Evolutionary conservation across 2,329 filamentous ascomycete species (phyloP).

Genomic region (Chrysosporium keratinophilum): DNA sequence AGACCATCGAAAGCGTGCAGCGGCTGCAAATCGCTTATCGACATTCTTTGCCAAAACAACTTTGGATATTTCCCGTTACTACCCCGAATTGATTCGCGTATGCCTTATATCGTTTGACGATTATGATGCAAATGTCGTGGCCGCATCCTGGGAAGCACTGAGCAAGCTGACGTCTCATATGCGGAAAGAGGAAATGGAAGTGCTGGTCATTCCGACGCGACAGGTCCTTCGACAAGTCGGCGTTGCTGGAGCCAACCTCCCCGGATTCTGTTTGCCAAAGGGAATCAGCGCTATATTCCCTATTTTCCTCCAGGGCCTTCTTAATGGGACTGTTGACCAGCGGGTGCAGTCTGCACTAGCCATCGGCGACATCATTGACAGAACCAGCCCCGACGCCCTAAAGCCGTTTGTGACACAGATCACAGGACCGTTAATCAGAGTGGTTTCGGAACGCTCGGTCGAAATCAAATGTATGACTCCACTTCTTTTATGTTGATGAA

Average conservation of each 20-base stretch:
- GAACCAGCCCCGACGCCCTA: slow-evolving; percentile 74
- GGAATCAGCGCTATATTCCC: slow-evolving; percentile 93
- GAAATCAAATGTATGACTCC: slow-evolving; percentile 62
- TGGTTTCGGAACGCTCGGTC: slow-evolving; percentile 89
- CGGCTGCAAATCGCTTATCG: slow-evolving; percentile 67
- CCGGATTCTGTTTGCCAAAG: slow-evolving; percentile 85
- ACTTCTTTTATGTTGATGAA: not conserved
- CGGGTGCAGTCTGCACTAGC: slow-evolving; percentile 82
- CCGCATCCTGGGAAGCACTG: slow-evolving; percentile 78
- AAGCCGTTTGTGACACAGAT: slow-evolving; percentile 97
- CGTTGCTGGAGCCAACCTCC: slow-evolving; percentile 69
- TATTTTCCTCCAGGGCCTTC: slow-evolving; percentile 93
- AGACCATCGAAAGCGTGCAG: slow-evolving; percentile 72
- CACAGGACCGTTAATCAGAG: slow-evolving; percentile 91
- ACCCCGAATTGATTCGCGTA: slow-evolving; percentile 85
- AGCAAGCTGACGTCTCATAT: slow-evolving; percentile 79
- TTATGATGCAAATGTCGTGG: slow-evolving; percentile 69
- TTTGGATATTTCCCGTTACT: slow-evolving; percentile 89
- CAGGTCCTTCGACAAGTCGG: slow-evolving; percentile 81
- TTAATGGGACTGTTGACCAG: slow-evolving; percentile 92
- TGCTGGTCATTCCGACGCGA: slow-evolving; percentile 72
- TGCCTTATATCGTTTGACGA: slow-evolving; percentile 90
- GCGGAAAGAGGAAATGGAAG: slow-evolving; percentile 96
- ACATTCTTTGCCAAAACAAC: slow-evolving; percentile 73
- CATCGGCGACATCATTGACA: slow-evolving; percentile 91